A percentile compares a stretch with the other conserved stretches of the same genome.
Evolutionary conservation across 176 grass and related monocot genomes (phyloP).

Genomic region (Aechmea fasciata): DNA sequence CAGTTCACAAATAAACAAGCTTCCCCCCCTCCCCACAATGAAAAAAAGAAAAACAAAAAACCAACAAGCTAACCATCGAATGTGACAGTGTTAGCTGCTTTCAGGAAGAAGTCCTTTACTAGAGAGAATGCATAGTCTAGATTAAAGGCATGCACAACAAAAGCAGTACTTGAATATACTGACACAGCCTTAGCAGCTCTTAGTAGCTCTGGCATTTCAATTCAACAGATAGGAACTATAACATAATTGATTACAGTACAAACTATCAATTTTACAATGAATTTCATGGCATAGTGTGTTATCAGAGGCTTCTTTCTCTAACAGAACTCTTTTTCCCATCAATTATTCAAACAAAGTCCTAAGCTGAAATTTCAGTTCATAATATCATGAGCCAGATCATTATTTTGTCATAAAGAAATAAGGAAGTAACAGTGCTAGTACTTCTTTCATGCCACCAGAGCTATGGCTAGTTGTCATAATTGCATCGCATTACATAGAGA

Average conservation of each 20-base stretch:
- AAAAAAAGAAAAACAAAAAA: not conserved
- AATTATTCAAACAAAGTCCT: too few species aligned
- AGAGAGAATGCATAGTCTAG: not conserved
- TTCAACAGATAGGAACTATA: not conserved
- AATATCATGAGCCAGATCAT: too few species aligned
- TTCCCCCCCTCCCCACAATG: too few species aligned
- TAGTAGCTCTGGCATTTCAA: not conserved
- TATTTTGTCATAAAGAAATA: too few species aligned
- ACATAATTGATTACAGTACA: not conserved
- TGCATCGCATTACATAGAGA: too few species aligned
- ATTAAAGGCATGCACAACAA: not conserved
- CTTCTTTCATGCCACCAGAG: too few species aligned
- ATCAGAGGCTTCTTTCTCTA: not conserved
- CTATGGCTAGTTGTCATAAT: too few species aligned
- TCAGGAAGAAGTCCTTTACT: not conserved
- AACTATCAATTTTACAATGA: too few species aligned
- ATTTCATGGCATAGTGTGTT: not conserved
- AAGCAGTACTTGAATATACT: not conserved
- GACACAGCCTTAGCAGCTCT: not conserved
- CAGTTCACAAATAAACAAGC: not conserved
- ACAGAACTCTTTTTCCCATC: too few species aligned
- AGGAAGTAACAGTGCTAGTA: too few species aligned
- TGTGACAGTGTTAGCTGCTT: not conserved
- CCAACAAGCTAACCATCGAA: not conserved
- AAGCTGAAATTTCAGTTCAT: too few species aligned